phyloP scores from a whole-genome alignment of 2,329 filamentous ascomycete genomes.

The Diaporthe capsici region DNA sequence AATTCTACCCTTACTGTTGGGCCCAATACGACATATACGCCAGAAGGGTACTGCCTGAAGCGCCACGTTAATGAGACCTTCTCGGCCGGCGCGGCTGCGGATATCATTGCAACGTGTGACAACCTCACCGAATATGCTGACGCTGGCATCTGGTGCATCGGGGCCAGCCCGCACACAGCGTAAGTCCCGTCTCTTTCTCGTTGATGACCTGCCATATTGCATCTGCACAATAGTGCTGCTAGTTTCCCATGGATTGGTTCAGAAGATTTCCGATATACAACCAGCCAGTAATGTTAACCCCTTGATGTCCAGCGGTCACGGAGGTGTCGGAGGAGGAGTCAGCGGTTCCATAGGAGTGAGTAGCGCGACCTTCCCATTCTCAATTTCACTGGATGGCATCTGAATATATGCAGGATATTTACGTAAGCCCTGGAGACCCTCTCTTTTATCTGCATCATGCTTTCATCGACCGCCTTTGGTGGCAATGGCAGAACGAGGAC shows the following conservation, averaged over 20 bases:
- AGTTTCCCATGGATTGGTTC: too few relatives aligned
- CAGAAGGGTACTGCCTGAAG: slow-evolving; percentile 56
- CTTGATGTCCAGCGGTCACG: neutral
- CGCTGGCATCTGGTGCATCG: slow-evolving; percentile 15
- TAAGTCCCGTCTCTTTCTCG: neutral
- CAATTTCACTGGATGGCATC: neutral
- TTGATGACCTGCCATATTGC: neutral
- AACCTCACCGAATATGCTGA: neutral
- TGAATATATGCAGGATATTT: slow-evolving; percentile 38
- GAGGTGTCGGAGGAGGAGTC: neutral
- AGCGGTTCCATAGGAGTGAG: neutral
- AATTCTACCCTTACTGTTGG: slow-evolving; percentile 52
- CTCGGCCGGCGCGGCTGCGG: slow-evolving; percentile 6
- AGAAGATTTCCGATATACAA: neutral
- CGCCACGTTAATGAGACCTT: slow-evolving; percentile 48
- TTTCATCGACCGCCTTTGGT: slow-evolving; percentile 47
- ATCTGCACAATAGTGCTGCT: neutral
- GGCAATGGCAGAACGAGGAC: slow-evolving; percentile 43
- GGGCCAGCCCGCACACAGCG: slow-evolving; percentile 14
- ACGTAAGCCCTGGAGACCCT: slow-evolving; percentile 46
- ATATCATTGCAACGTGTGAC: neutral
- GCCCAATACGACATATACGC: slow-evolving; percentile 49
- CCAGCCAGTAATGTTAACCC: neutral
- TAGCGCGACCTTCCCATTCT: neutral
- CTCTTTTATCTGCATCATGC: slow-evolving; percentile 53